Evolutionary conservation across 345 rosid genomes (phyloP).

Genomic region (Populus pruinosa): DNA sequence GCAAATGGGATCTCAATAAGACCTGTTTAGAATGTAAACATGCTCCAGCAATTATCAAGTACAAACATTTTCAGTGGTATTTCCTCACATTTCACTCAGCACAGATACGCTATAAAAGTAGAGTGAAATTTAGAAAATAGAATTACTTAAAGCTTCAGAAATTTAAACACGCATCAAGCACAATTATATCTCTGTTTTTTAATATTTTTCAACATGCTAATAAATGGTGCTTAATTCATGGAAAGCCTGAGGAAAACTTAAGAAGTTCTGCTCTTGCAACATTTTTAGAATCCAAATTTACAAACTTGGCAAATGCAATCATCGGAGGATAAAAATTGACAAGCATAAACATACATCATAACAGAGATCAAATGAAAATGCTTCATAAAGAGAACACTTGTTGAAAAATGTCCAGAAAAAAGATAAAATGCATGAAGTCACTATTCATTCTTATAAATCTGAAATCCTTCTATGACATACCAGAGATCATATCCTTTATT

Average conservation of each 20-base stretch:
- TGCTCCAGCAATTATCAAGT: neutral
- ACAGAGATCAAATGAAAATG: neutral
- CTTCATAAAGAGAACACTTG: neutral
- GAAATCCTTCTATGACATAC: neutral
- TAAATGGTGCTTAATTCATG: neutral
- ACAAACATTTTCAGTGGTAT: too few species aligned
- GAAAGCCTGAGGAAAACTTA: too few species aligned
- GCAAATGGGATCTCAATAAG: neutral
- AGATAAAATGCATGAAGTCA: neutral
- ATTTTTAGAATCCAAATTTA: neutral
- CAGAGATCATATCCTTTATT: neutral
- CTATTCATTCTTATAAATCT: neutral
- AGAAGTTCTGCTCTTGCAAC: too few species aligned
- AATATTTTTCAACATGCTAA: neutral
- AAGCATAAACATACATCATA: neutral
- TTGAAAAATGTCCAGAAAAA: neutral
- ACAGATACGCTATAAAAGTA: neutral
- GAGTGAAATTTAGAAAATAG: neutral
- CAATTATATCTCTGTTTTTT: neutral
- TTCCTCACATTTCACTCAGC: too few species aligned
- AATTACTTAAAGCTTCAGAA: neutral
- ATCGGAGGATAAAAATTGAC: neutral
- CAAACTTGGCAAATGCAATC: neutral
- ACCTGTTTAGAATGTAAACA: neutral
- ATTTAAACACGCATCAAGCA: neutral